Base-by-base conservation (phyloP, 495 filamentous ascomycete genomes). In the Trichoderma erinaceum region DNA sequence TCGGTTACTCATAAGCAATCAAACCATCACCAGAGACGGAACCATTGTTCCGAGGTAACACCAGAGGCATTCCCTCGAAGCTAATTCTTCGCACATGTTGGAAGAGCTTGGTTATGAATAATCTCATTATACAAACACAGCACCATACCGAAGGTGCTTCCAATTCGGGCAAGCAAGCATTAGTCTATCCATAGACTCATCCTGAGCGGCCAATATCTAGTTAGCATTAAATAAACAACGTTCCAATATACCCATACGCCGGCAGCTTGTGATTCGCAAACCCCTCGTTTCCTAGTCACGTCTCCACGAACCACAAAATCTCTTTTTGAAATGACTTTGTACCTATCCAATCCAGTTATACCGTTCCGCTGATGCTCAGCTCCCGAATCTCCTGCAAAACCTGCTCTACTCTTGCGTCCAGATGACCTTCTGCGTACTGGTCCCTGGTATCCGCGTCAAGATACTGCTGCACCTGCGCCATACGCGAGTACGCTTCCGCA, bases 381-480 rank as follows among this genome's bases (percentile, higher is more conserved):
- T 97, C 94, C 73, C 95, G 83, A 78, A 99, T 98, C 82, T 98
- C 92, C 76, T 97, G 93, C 78, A 99, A 73, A 68, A 98, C 95
- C 80, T 97, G 90, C 81, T 99, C 95, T 46, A 99, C 95, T 70
- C 92, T 80, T 70, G 86, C 91, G 77, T 99, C 95, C 72, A 99
- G 79, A 72, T 97, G 90, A 46, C 95, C 95, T 70, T 92, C 88
- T 18, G 95, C 95, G 79, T 99, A 99, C 79, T 97, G 92, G 68
- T 99, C 95, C 66, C 95, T 84, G 58, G 93, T 98, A 75, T 95
- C 91, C n/a, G 93, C 88, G 77, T 98, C 95, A 58, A 99, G 84
- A 78, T 97, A 99, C 79, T 99, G 96, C 81, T 99, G 95, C 69
- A 99, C 95, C 81, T 99, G 95, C 11, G 95, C 95, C 95, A 99